Percentiles rank a stretch among this genome's conserved stretches.
Evolutionary conservation across 2,329 filamentous ascomycete genomes (phyloP).

Genomic region (Pyrenophora teres): DNA sequence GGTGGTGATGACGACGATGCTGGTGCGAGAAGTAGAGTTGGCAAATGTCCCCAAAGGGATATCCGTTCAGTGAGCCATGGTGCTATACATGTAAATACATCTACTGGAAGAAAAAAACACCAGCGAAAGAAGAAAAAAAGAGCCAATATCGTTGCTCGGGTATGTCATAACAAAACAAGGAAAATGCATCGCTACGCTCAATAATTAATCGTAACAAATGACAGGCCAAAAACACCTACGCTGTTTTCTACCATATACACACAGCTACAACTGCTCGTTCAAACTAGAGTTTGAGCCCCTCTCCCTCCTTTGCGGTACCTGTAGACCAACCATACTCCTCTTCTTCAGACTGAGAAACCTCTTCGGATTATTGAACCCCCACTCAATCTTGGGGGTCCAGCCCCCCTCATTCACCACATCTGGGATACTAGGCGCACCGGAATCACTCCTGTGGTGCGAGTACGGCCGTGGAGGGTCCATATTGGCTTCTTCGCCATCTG

Average conservation of each 20-base stretch:
- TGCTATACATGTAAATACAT: too few species aligned
- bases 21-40: too few species aligned
- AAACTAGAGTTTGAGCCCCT: too few species aligned
- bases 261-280: too few species aligned
- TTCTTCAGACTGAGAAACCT: conserved; percentile 28
- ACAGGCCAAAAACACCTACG: too few species aligned
- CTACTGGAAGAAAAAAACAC: too few species aligned
- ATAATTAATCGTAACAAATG: too few species aligned
- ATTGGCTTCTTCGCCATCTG: neutral
- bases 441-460: conserved; percentile 10
- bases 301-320: neutral
- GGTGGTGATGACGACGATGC: neutral
- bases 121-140: neutral
- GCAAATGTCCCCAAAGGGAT: too few species aligned
- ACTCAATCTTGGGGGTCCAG: conserved; percentile 28
- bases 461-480: neutral
- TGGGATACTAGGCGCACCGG: conserved; percentile 23
- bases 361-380: conserved; percentile 24
- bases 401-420: conserved; percentile 20
- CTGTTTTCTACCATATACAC: too few species aligned
- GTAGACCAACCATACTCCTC: conserved; percentile 15
- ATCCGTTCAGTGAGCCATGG: too few species aligned
- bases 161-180: neutral
- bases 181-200: neutral
- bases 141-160: neutral